Conservation (phyloP, 139 green algal species). For the Chlamydomonas sp. region DNA sequence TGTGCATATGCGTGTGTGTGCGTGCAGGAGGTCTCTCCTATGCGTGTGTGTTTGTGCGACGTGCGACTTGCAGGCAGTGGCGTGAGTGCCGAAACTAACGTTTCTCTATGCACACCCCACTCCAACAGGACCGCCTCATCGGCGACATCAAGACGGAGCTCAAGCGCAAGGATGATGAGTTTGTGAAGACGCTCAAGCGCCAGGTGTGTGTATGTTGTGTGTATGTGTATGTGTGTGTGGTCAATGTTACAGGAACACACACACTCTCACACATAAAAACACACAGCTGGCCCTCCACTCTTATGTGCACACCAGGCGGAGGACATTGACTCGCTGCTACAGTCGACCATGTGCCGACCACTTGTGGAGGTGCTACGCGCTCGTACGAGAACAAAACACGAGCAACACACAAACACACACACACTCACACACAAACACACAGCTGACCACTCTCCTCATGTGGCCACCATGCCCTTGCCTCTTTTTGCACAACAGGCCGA, state of each 20-base stretch:
- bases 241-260: no score
- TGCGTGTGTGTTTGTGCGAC: neutral
- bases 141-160: conserved; percentile 56
- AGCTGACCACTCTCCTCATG: neutral
- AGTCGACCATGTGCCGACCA: conserved; percentile 43
- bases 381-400: no score
- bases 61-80: neutral
- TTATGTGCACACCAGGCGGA: no score
- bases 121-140: neutral
- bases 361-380: conserved; percentile 42
- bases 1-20: neutral
- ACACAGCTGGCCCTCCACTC: no score
- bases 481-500: conserved; percentile 42
- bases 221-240: no score
- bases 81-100: neutral
- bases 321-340: conserved; percentile 56
- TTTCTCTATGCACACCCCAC: neutral
- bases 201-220: no score
- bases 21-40: no score
- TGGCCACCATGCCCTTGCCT: neutral
- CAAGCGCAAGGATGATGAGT: conserved; percentile 74
- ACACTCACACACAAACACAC: no score
- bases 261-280: no score
- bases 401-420: no score
- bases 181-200: conserved; percentile 57